These are phyloP conservation scores for Salix koriyanagi DNA, from an alignment of 345 rosid species.

Conservation along the genomic window DNA sequence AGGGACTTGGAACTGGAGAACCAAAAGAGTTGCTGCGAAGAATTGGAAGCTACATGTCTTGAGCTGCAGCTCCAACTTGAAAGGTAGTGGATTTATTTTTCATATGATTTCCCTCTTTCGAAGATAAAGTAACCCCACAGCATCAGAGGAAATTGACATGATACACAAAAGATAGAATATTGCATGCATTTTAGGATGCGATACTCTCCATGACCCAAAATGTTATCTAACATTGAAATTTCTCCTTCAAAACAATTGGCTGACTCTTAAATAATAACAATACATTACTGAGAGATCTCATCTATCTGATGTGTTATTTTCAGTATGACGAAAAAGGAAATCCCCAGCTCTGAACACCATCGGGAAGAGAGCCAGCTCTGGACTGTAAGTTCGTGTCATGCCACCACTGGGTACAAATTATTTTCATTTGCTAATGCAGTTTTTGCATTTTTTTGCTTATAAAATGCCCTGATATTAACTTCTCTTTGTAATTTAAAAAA, in stretches of 20 bases:
- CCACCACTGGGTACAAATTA: neutral
- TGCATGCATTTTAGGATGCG: too few species aligned
- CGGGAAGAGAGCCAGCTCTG: slow-evolving; percentile 48
- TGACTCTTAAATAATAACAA: too few species aligned
- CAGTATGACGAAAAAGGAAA: slow-evolving; percentile 47
- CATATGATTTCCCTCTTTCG: neutral
- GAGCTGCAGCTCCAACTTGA: slow-evolving; percentile 45
- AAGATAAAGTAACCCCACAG: neutral
- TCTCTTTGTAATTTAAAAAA: neutral
- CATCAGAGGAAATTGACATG: neutral
- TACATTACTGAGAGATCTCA: too few species aligned
- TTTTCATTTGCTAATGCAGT: neutral
- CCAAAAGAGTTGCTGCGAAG: slow-evolving; percentile 39
- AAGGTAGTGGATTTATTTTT: slow-evolving; percentile 33
- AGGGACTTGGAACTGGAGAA: slow-evolving; percentile 38
- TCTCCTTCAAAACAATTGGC: too few species aligned
- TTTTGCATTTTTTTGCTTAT: too few species aligned
- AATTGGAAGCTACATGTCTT: slow-evolving; percentile 42
- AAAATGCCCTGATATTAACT: too few species aligned
- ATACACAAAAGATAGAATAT: neutral
- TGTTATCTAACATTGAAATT: too few species aligned
- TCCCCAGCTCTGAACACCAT: slow-evolving; percentile 27
- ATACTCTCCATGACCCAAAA: too few species aligned
- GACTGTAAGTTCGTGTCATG: slow-evolving; percentile 47
- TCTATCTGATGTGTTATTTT: slow-evolving; percentile 19